Base-by-base conservation (phyloP, 164 flowering plant genomes). In the Vitis riparia region DNA sequence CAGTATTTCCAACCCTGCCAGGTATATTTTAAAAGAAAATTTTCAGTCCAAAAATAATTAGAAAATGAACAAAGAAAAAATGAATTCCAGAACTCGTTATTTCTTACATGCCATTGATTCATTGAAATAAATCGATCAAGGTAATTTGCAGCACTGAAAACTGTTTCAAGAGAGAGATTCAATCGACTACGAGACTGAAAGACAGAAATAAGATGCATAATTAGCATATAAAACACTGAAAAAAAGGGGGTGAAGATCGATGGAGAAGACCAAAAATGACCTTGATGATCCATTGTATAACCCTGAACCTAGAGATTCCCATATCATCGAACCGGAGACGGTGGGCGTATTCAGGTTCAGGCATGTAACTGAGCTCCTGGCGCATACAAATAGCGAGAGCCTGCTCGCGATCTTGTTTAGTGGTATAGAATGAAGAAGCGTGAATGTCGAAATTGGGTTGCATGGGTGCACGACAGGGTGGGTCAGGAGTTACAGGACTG, bases 81-180 rank as follows among this genome's bases (percentile, higher is more conserved):
- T 37, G 11, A 67, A 3, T 11, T 58, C 3, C 10, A 58, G 11
- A 23, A 62, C 13, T 30, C 50, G 0, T 12, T 12, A 55, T 3
- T 67, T 3, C 81, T 78, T 78, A 87, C 91, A 27, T 74, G 80
- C 75, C 80, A 75, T 10, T 70, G 73, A 49, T 68, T 75, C 59
- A 62, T 14, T 2, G 91, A 88, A 50, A 87, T 63, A 69, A 86
- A 88, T 1, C 96, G 84, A 66, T 90, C 96, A 9, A 91, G 70
- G 73, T 85, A 85, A 79, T 87, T 91, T 44, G 73, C 81, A 8
- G 96, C 93, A 16, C 29, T 55, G 69, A 85, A 89, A 17, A 83
- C 64, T 9, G 89, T 76, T 56, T 51, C 82, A 3, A 53, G 19
- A 12, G 82, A 82, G 52, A 91, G 81, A 77, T 76, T 78, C 72